Base-by-base conservation (phyloP, 495 filamentous ascomycete genomes). In the Penicillium mononematosum region DNA sequence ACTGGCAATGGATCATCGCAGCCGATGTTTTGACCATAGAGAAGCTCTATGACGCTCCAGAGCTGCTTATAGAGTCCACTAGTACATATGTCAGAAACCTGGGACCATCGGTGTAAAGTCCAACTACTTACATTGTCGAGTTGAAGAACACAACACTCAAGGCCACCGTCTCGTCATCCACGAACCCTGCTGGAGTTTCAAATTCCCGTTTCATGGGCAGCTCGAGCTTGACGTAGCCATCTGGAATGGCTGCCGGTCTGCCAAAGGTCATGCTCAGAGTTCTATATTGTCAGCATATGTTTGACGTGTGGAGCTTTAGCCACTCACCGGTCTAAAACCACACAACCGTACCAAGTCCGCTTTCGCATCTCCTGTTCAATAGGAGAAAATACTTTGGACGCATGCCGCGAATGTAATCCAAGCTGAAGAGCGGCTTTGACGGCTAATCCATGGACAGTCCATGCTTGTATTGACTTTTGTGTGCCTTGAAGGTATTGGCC, bases 231-330 rank as follows among this genome's bases (percentile, higher is more conserved):
- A 73, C 66, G 22, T 73, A 72, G 55, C 65, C 67, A 9, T 72
- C 69, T 8, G 75, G 71, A 5, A 78, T 78, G 2, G 71, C 59
- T 7, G 66, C 62, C 5, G 75, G 75, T 0, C 75, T 64, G 0
- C 77, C 77, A 39, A 79, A 76, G 0, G 77, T 77, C 77, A 80
- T 79, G 50, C 77, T 76, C 27, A 79, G 55, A 1, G 68, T 76
- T 39, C 76, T 77, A 45, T 7, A 58, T 27, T 12, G 50, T 54
- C 19, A 55, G 43, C 22, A n/a, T 42, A 7, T 17, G 41, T n/a
- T 22, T 10, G 6, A 1, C 4, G 5, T 16, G 8, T 24, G 12
- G 29, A 17, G 4, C 14, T 16, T 6, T 11, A 48, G 12, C 17
- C 14, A 50, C 56, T 61, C 52, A 75, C 73, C 74, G 57, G 27